Evolutionary conservation across 805 yeast genomes (phyloP), one percentile per base, ranked within the genome.

Genomic region (Gaillardinia entomophila): DNA sequence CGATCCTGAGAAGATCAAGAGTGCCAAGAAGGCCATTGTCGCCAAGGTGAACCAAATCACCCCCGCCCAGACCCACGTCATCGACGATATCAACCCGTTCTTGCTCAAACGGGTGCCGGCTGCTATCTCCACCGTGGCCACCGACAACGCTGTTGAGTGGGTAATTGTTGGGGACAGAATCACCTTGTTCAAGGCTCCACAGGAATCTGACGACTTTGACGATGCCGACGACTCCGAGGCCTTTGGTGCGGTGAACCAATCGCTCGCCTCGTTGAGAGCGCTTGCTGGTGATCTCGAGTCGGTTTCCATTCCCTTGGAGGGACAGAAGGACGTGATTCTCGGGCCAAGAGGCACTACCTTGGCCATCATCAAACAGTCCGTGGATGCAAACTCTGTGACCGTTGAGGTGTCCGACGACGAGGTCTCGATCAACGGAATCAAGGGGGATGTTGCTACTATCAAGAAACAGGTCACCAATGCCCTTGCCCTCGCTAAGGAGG

Each of bases 11-110:
- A 69, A 62, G 31, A 52, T 75, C 41, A 78, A 80, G 51, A 47
- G 55, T 11, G 83, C 87, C 24, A 84, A 89, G 58, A 79, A 77
- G 42, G 75, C 75, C 13, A 67, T 92, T 37, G 86, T 92, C 36
- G 68, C 75, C 23, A 59, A 70, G 14, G 96, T 92, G 34, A 88
- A 86, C 58, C 63, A 68, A 32, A 69, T 81, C 34, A 66, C 86
- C 6, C 96, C 97, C 23, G 65, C 72, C 27, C 74, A 75, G 37
- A 72, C 86, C 22, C 60, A 62, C 38, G 61, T 63, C 8, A 61
- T 86, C 27, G 52, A 64, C 6, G 95, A 84, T 46, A 71, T 90
- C 42, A 86, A 82, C 44, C 59, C 76, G 10, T 76, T 82, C 49
- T 73, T 82, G 38, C 53, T 68, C 30, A 49, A 56, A 13, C 68